Base-by-base conservation (phyloP, 2,329 filamentous ascomycete genomes). In the Aureobasidium uvarum region DNA sequence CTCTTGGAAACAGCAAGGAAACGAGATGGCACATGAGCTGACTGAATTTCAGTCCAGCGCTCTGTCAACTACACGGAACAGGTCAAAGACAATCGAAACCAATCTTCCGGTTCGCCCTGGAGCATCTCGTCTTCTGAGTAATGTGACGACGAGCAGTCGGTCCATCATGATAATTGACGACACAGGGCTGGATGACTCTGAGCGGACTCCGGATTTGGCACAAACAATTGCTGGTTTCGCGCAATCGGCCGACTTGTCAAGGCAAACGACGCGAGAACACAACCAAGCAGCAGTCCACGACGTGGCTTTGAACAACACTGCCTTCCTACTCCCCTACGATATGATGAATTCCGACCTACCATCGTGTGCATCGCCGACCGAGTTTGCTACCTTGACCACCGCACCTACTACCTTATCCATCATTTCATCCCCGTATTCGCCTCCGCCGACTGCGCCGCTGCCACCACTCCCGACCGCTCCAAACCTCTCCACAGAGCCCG, bases 141-240 rank as follows among this genome's bases (percentile, higher is more conserved):
- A 81, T 65, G 85, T 94, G 51, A 95, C 92, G 0, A 82, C 83
- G 13, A 90, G 91, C n/a, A 96, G 91, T 80, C 89, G 93, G 73
- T 96, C 92, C 0, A 96, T 96, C 69, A 84, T 96, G 64, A 96
- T 96, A 72, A 86, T 96, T 41, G 91, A 96, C 70, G 84, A 84
- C 68, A 86, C 84, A 66, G 86, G 86, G 38, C 89, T 66, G 14
- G 60, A 66, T 25, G 64, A 66, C 23, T 66, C 66, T n/a, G 16
- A 52, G 18, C 60, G 60, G 1, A 63, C 60, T 10, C 60, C 60
- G 16, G 59, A 66, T 36, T 8, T 66, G 2, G 58, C 59, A 20
- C 50, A 62, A 54, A 54, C 43, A 33, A 56, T 64, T 23, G 62
- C 58, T 36, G 39, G 48, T 16, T 36, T 63, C 18, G 11, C n/a